These are phyloP conservation scores for Gastrolobium bilobum DNA, from an alignment of 306 rosid species.

Conservation along the genomic window DNA sequence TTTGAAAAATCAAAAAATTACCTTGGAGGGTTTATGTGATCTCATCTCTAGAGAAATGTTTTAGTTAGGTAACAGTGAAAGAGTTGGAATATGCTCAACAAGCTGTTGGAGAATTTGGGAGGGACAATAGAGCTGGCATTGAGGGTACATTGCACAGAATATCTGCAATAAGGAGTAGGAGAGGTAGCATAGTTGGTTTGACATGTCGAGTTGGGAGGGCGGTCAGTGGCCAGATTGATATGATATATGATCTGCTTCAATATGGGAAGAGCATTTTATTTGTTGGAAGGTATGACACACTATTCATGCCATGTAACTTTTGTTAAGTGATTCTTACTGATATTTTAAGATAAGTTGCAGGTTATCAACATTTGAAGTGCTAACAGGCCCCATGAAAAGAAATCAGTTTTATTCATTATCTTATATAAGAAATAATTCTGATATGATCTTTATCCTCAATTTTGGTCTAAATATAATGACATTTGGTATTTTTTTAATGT, in stretches of 20 bases:
- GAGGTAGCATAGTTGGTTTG: constrained; percentile 71
- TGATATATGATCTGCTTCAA: constrained; percentile 76
- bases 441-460: constrained; percentile 1
- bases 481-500: background rate
- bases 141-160: constrained; percentile 81
- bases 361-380: constrained; percentile 28
- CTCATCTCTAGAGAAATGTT: constrained; percentile 38
- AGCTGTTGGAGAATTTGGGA: constrained; percentile 78
- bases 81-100: constrained; percentile 74
- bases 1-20: background rate
- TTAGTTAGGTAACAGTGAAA: constrained; percentile 67
- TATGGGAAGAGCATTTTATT: constrained; percentile 77
- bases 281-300: constrained; percentile 66
- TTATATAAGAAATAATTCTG: background rate
- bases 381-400: background rate
- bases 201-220: constrained; percentile 81
- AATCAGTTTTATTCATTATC: constrained; percentile 23
- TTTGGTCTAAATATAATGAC: background rate
- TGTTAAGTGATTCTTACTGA: background rate
- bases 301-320: background rate
- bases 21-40: constrained; percentile 27
- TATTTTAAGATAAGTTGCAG: background rate
- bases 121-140: constrained; percentile 81
- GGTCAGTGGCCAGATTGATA: constrained; percentile 67
- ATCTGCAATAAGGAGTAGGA: constrained; percentile 76